Evolutionary conservation across 2,329 filamentous ascomycete genomes (phyloP), one percentile per base, ranked within the genome.

Genomic region (Microdochium trichocladiopsis): DNA sequence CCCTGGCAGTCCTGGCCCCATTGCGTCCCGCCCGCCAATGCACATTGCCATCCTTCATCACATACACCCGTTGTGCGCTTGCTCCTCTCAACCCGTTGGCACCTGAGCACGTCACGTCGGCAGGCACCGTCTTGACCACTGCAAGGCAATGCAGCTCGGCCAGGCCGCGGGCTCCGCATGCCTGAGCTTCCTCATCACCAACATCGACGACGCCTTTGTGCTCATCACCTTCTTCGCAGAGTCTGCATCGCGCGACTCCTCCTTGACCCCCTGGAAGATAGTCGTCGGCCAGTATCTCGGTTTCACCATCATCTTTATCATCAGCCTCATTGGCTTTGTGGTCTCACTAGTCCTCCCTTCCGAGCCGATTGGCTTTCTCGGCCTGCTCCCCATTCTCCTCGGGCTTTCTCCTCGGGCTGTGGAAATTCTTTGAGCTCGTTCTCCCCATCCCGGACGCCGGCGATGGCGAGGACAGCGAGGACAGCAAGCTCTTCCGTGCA

Each of bases 191-290:
- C 62, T 60, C 52, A 51, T 62, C 55, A 65, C 63, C 52, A 65
- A 64, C 53, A 63, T 64, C 50, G 62, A 78, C 61, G 64, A 69
- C 58, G 51, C 66, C n/a, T 70, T 70, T 57, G 66, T 69, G 33
- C 59, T 69, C 8, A 65, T 67, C 48, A 68, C 66, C 51, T 69
- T 69, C 57, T 68, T 68, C 51, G 63, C 66, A 28, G 66, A 69
- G 50, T 57, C 66, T 5, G 53, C 65, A 10, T 61, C 62, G 9
- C 63, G 60, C 54, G 14, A 33, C 28, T 50, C 52, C 10, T 56
- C 37, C 47, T 49, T 62, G 16, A 60, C 60, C n/a, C 56, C 59
- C 0, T 48, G 57, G 25, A 59, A 58, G 12, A 59, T 65, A 50
- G 53, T 51, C 11, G 36, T 61, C 28, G 62, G 63, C 47, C 62